Evolutionary conservation across 176 grass and related monocot genomes (phyloP), one percentile per base, ranked within the genome.

Genomic region (Carex pumila): DNA sequence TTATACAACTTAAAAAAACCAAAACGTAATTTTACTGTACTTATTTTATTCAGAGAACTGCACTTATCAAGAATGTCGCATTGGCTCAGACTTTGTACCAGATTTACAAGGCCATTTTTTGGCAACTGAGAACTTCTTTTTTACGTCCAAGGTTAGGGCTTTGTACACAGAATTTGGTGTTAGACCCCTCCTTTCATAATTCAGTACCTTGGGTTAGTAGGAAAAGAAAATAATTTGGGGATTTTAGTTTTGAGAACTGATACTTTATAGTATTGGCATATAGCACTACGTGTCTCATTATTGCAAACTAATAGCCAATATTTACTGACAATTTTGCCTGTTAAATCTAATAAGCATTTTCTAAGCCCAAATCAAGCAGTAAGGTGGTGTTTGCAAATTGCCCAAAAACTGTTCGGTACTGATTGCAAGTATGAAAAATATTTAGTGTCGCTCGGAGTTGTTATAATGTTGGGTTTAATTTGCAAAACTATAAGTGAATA

Each of bases 41-140:
- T 60, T 83, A 9, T 83, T 74, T 71, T 81, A 77, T 88, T 32
- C 81, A 97, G 95, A 91, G 85, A 88, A 83, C 61, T 94, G 95
- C 32, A 58, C 78, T 41, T 84, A 91, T 93, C 65, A 94, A 81
- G 76, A 87, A 65, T 97, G 95, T 70, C 90, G 88, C 31, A 79
- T 91, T 52, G 95, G 92, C 64, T 88, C 92, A 71, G 85, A 74
- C 79, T 94, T 98, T 8, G 85, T 98, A 83, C 95, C 95, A 83
- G 89, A 94, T 85, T 74, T 98, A 17, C 84, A n/a, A 71, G 95
- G 95, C 60, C 87, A 89, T 59, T 98, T 98, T 84, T 71, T 98
- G 72, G 95, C 92, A 85, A 98, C 95, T 80, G 95, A 98, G 79
- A 98, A 98, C 89, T 98, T 98, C 88, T 95, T 90, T 86, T 95